Conservation (phyloP, 139 green algal genomes). For the Closterium sp. region DNA sequence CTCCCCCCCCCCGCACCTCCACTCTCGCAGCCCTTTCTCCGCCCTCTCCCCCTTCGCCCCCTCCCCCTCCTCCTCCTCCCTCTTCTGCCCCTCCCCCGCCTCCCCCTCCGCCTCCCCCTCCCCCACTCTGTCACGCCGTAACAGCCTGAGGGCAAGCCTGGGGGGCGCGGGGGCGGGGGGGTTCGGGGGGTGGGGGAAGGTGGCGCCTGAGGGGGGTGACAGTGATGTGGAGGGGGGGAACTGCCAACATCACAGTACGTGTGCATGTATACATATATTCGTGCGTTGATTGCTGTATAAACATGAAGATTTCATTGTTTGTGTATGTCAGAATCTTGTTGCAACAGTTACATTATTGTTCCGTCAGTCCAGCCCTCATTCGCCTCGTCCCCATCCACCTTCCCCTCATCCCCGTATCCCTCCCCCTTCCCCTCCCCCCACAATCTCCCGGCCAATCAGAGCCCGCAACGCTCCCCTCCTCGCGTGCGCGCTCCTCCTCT, state of each 20-base stretch:
- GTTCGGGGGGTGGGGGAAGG: background rate
- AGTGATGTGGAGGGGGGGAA: background rate
- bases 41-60: background rate
- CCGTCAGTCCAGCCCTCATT: no score
- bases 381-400: background rate
- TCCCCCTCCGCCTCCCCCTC: background rate
- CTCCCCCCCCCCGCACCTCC: background rate
- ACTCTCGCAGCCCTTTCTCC: background rate
- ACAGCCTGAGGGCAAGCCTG: background rate
- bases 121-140: background rate
- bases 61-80: background rate
- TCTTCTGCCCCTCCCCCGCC: background rate
- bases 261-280: background rate
- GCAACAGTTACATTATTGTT: no score
- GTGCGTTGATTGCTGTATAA: background rate
- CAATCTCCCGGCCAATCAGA: background rate
- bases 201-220: background rate
- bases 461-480: background rate
- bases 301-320: background rate
- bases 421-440: background rate
- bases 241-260: background rate
- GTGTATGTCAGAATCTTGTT: background rate
- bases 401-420: no score
- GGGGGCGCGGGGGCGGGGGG: no score
- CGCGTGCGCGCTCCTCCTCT: background rate